phyloP scores from a whole-genome alignment of 805 yeast species.

The Lachancea waltii region DNA sequence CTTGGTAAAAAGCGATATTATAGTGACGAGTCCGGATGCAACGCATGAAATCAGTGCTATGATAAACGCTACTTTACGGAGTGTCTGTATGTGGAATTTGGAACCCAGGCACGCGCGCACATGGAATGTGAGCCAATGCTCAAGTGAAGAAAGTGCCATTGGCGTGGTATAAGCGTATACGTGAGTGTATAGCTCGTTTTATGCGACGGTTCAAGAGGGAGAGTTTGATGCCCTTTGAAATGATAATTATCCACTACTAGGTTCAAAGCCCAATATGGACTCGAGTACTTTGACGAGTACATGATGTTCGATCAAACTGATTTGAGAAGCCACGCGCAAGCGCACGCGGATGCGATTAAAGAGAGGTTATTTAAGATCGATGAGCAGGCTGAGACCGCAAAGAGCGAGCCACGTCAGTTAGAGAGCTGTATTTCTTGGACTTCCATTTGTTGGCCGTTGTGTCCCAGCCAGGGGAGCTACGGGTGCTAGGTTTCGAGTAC shows the following conservation, averaged over 20 bases:
- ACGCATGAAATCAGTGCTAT: slow-evolving; percentile 60
- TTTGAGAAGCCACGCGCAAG: too few species aligned
- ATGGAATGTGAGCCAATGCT: slow-evolving; percentile 37
- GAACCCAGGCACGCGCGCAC: slow-evolving; percentile 39
- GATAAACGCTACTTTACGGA: slow-evolving; percentile 47
- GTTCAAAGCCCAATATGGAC: too few species aligned
- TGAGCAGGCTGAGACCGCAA: slow-evolving; percentile 14
- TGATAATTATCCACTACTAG: too few species aligned
- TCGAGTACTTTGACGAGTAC: too few species aligned
- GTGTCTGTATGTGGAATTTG: slow-evolving; percentile 35
- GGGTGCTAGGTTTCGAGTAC: slow-evolving; percentile 7
- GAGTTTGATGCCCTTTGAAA: too few species aligned
- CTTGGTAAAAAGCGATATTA: slow-evolving; percentile 75
- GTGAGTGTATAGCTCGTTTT: too few species aligned
- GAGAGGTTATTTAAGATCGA: too few species aligned
- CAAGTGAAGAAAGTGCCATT: slow-evolving; percentile 26
- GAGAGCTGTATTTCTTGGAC: slow-evolving; percentile 26
- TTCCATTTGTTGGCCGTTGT: slow-evolving; percentile 23
- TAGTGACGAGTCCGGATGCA: slow-evolving; percentile 73
- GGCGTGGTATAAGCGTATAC: neutral
- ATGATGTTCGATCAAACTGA: too few species aligned
- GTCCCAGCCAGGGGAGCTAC: slow-evolving; percentile 20
- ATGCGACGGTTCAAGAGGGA: too few species aligned
- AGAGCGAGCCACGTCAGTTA: slow-evolving; percentile 24
- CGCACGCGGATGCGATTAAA: too few species aligned